phyloP scores from a whole-genome alignment of 345 rosid species.

The Toxicodendron radicans region DNA sequence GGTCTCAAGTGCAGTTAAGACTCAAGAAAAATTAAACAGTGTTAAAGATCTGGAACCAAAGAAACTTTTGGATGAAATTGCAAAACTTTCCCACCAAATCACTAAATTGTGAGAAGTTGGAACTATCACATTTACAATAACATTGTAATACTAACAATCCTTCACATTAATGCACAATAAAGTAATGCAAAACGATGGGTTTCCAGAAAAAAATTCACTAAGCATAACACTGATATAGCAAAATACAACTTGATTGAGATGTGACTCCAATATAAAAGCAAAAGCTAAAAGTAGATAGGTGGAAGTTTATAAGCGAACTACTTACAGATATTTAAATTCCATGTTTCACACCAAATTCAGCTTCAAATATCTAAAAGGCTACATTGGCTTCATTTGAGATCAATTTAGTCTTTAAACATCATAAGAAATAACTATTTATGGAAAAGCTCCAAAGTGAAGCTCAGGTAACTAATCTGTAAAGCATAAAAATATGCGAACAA shows the following conservation, averaged over 20 bases:
- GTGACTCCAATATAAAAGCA: neutral
- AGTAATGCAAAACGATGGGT: neutral
- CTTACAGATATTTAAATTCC: neutral
- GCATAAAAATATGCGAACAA: neutral
- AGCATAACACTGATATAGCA: neutral
- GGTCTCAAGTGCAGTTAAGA: too few relatives aligned
- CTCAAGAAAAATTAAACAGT: neutral
- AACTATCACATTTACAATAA: neutral
- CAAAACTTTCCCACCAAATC: neutral
- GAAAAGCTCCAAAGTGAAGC: neutral
- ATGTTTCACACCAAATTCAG: constrained; percentile 10
- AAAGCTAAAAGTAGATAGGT: neutral
- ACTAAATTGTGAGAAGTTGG: neutral
- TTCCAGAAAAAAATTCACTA: neutral
- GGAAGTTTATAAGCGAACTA: neutral
- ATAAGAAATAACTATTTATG: neutral
- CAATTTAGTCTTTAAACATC: neutral
- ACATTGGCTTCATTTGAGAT: constrained; percentile 2
- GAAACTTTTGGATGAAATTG: neutral
- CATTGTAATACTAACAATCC: neutral
- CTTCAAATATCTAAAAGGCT: constrained; percentile 1
- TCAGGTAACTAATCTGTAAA: neutral
- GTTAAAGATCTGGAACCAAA: neutral
- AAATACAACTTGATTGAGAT: neutral
- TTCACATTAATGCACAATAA: neutral